Evolutionary conservation across 352 stramenopile species (phyloP), one percentile per base, ranked within the genome.

Genomic region (Phytophthora chlamydospora): DNA sequence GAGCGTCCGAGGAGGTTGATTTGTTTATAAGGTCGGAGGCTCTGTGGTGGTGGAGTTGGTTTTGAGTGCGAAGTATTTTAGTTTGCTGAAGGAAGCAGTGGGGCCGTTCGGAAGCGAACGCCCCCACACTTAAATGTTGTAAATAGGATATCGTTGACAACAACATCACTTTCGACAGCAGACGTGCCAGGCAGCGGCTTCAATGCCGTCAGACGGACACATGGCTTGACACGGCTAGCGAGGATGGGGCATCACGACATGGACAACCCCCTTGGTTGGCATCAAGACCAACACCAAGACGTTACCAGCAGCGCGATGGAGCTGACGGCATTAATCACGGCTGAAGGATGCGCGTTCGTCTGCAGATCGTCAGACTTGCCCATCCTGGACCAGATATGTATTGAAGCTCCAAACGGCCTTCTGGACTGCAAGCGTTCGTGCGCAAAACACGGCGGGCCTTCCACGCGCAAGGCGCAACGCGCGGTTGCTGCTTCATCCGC

Each of bases 101-200:
- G 33, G 44, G 40, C 24, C 47, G 47, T 12, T 11, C n/a, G 7
- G 24, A 52, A 27, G 33, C 19, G 4, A 29, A 14, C 29, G 13
- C 2, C 13, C 16, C 33, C 53, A 36, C 36, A 48, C 39, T 53
- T 54, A 66, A 66, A 58, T 67, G 43, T 66, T 71, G 57, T 71
- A 71, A 71, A 71, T 71, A 71, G 16, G 49, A 63, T 58, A 42
- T 54, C 60, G 54, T 68, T 68, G 52, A 48, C 44, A 56, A 58
- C 35, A 40, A 41, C 24, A 29, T 21, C 40, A 32, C 14, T 2
- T 31, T 43, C 1, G 11, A 46, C 14, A 9, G 54, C 50, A 66
- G 58, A 61, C 48, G 56, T 24, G 58, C 16, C 58, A 55, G 47
- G 51, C n/a, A 32, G 50, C 21, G 13, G 59, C 57, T 60, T 65